Base-by-base conservation (phyloP, 306 rosid genomes). In the Acacia acuminata region DNA sequence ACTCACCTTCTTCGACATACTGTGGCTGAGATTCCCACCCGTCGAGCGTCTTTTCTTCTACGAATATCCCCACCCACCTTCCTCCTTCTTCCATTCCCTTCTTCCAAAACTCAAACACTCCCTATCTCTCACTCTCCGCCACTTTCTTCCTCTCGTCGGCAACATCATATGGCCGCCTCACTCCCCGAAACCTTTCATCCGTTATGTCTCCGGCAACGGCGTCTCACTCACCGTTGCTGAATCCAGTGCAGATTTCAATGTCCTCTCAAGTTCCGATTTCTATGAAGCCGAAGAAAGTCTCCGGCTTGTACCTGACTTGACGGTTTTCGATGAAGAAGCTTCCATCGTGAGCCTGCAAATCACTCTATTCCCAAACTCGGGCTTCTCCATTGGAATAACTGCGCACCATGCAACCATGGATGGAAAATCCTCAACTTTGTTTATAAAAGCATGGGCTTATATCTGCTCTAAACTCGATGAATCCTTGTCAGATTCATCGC, bases 151-250 rank as follows among this genome's bases (percentile, higher is more conserved):
- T 17, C 58, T 51, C 58, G 58, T 22, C 8, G 58, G 58, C 7
- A 51, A 51, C 58, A 16, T 51, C 66, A 30, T 11, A 6, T 78
- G 82, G 82, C 82, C 82, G 0, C 44, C 15, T 3, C 34, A 20
- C 32, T 55, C 79, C 20, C 69, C 32, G 5, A 65, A 11, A 20
- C 81, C 66, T 50, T 45, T 66, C 63, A 32, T 78, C 63, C 51
- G 17, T 0, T 78, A 78, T 6, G 53, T 25, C 20, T 20, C 44
- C 5, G 34, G 79, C 0, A 79, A 77, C 8, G n/a, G 42, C 0
- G 72, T 86, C 10, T 77, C 76, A 7, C 36, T 86, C 17, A 72
- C 81, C 5, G 34, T 83, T 22, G 89, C 87, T 0, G 78, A 86
- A 40, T 79, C 85, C 12, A 10, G 40, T 12, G 78, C 55, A 1